Evolutionary conservation across 1,284 basidiomycete genomes (phyloP), one percentile per base, ranked within the genome.

Genomic region (Papiliotrema flavescens): DNA sequence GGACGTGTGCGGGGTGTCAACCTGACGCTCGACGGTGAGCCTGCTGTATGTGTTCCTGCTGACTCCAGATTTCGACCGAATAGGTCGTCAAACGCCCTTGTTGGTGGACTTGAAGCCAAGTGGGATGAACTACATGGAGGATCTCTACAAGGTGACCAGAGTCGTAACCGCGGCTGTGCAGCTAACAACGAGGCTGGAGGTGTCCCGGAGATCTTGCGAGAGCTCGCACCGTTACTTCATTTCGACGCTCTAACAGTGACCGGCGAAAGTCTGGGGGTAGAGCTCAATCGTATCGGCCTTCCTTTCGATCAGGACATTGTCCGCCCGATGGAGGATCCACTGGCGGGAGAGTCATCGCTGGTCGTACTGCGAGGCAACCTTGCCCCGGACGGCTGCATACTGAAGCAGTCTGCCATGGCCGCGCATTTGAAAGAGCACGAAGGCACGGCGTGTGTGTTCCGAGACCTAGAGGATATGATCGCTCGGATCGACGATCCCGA

Each of bases 31-130:
- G 75, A 77, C 46, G 78, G 62, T 64, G 28, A 19, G 62, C 26
- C 8, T 8, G 7, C 11, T 20, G 13, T 17, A 20, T 3, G 1
- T 2, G 24, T 28, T 5, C 11, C 19, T 6, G 13, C 48, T 54
- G 43, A 49, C 37, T 37, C 14, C 47, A 61, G 65, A 79, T 61
- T 71, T 79, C 54, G 72, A 77, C 49, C 51, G 60, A 2, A 74
- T 79, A 45, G 77, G 76, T 1, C 57, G 72, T 34, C 61, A 64
- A 54, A 76, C 76, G 1, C 78, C 78, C 1, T 59, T 79, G 36
- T 59, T 80, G 8, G 73, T 76, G 19, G 75, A 80, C 54, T 64
- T 80, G 41, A 79, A 80, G 62, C 79, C 79, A 0, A 71, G 70
- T 2, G 79, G 78, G 2, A 60, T 61, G 11, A 77, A 76, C 56